A percentile compares a stretch with the other conserved stretches of the same genome.
These are phyloP conservation scores for Entomortierella lignicola DNA, from an alignment of 192 early-diverging fungal species.

Conservation along the genomic window DNA sequence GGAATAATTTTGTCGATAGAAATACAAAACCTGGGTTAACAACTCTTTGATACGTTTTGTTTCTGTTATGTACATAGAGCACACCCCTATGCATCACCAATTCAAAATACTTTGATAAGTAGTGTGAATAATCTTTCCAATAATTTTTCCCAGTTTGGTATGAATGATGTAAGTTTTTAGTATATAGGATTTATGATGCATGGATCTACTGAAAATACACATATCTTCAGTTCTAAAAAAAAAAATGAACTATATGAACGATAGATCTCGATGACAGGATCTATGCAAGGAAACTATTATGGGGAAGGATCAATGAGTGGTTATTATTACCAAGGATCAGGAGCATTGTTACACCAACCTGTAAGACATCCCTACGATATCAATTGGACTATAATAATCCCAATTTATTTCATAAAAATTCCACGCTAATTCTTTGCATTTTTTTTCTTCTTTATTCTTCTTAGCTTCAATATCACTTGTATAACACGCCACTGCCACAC, in stretches of 20 bases:
- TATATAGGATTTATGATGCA: neutral
- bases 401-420: neutral
- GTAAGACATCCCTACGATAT: slow-evolving; percentile 20
- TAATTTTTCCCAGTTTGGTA: slow-evolving; percentile 44
- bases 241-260: neutral
- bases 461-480: slow-evolving; percentile 86
- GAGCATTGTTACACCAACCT: slow-evolving; percentile 48
- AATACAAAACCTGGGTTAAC: neutral
- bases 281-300: slow-evolving; percentile 37
- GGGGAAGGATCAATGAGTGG: slow-evolving; percentile 30
- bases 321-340: slow-evolving; percentile 45
- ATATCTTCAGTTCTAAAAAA: neutral
- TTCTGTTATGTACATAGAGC: slow-evolving; percentile 10
- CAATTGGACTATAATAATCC: neutral
- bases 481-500: slow-evolving; percentile 76
- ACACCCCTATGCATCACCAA: slow-evolving; percentile 28
- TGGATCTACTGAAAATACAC: neutral
- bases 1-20: neutral
- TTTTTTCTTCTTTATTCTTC: neutral
- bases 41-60: neutral
- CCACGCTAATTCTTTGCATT: too few relatives aligned
- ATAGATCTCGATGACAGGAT: slow-evolving; percentile 34
- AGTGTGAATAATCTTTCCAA: slow-evolving; percentile 30
- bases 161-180: slow-evolving; percentile 29
- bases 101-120: slow-evolving; percentile 32